phyloP scores from a whole-genome alignment of 164 flowering plant genomes.

The Dillenia turbinata region DNA sequence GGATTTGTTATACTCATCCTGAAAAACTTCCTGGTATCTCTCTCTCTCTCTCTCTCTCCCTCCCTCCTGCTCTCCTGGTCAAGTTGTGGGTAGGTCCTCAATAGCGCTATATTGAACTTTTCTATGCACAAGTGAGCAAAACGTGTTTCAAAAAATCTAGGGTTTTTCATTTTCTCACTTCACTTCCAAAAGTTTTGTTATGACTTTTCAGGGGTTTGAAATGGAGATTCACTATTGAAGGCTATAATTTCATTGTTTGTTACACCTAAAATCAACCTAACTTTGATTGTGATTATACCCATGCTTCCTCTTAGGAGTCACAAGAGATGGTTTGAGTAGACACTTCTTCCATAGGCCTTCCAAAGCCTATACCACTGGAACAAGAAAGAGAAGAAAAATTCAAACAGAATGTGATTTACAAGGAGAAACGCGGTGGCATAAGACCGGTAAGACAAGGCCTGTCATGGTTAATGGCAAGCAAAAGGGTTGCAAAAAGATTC shows the following conservation, averaged over 20 bases:
- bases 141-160: slow-evolving; percentile 9
- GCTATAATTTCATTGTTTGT: slow-evolving; percentile 19
- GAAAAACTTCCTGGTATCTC: slow-evolving; percentile 84
- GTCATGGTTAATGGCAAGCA: slow-evolving; percentile 92
- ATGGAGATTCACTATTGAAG: neutral
- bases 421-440: slow-evolving; percentile 99
- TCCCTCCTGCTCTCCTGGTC: neutral
- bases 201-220: slow-evolving; percentile 10
- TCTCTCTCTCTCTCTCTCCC: slow-evolving; percentile 15
- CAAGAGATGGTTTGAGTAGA: slow-evolving; percentile 90
- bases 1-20: slow-evolving; percentile 94
- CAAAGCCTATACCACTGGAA: slow-evolving; percentile 98
- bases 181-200: slow-evolving; percentile 15
- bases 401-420: slow-evolving; percentile 92
- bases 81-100: neutral
- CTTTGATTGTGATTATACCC: slow-evolving; percentile 29
- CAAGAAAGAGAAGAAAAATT: slow-evolving; percentile 90
- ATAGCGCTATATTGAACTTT: slow-evolving; percentile 1
- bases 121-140: neutral
- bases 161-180: slow-evolving; percentile 10
- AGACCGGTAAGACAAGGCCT: slow-evolving; percentile 96
- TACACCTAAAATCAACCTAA: slow-evolving; percentile 56
- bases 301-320: slow-evolving; percentile 55
- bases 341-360: slow-evolving; percentile 99
- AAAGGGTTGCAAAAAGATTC: slow-evolving; percentile 97